Base-by-base conservation (phyloP, 2,329 filamentous ascomycete species). In the Botryotinia convoluta region DNA sequence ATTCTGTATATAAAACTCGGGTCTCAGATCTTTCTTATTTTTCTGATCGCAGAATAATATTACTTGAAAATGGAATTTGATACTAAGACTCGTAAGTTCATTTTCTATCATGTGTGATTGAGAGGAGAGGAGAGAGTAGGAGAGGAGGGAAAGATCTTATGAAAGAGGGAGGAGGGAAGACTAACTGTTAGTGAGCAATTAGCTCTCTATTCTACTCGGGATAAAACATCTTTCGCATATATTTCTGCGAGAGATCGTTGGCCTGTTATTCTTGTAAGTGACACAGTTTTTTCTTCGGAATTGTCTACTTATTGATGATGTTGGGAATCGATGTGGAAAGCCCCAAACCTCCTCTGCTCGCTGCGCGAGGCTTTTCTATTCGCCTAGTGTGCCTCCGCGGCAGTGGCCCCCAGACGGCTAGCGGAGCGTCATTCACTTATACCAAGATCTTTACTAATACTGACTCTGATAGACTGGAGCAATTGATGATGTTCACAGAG, bases 401-500 rank as follows among this genome's bases (percentile, higher is more conserved):
- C 35, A 62, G 60, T 62, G 60, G 26, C 60, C 35, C 12, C 60
- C 60, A 35, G 22, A 62, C 7, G 60, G 22, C 60, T 18, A 42
- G 60, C 60, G 60, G 59, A 42, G 35, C 60, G 35, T 39, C 60
- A 39, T 62, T 62, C 35, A 42, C 6, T n/a, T n/a, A 42, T 39
- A 22, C 22, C 39, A 22, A 35, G 39, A 3, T 7, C 1, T 44
- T 37, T 26, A 54, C 72, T 72, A 82, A 72, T 67, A 26, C 4
- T n/a, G 12, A 26, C 0, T 42, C 26, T 22, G 48, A 48, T 72
- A 97, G 93, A 98, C 96, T 26, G 90, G 94, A 81, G 93, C 92
- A 72, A 96, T 99, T 79, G 95, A 99, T 81, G 95, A 98, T 82
- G 87, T 97, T n/a, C 94, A 97, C 84, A 92, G 93, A 70, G 87